Base-by-base conservation (phyloP, 2,329 filamentous ascomycete species). In the Colletotrichum sp. region DNA sequence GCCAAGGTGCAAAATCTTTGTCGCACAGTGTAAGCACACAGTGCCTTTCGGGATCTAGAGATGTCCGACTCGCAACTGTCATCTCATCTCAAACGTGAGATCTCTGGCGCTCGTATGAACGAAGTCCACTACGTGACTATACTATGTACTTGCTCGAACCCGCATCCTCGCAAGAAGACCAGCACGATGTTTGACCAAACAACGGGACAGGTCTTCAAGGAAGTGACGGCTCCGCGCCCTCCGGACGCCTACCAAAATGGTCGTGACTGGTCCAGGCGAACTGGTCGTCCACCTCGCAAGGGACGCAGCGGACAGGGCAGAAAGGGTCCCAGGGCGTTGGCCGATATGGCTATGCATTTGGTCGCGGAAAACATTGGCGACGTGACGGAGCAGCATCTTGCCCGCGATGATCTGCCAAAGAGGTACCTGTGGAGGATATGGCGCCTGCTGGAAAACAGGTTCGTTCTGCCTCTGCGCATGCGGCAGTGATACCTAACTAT, bases 391-490 rank as follows among this genome's bases (percentile, higher is more conserved):
- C 78, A 82, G 18, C 78, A 84, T 69, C 78, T 87, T 1, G 48
- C 61, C 12, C 77, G 75, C 16, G 81, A 84, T 4, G 70, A 75
- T 10, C 76, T 87, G n/a, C 85, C 86, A 9, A 66, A 69, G 43
- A 79, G 79, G n/a, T 75, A 86, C 36, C 67, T 84, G 16, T 82
- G 82, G 82, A 83, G 82, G 38, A 78, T 87, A 18, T 87, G 85
- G 85, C 80, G 80, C n/a, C 81, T 85, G 64, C 78, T 87, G 5
- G 83, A 85, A 68, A 82, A 84, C 70, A 83, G 85, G 85, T 86
- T 38, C 58, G 83, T 82, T 26, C 48, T 24, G 30, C n/a, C 21
- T 32, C 12, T 52, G n/a, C 16, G 13, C 56, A 18, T 24, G 26
- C 16, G 16, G 12, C 15, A 55, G 55, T 21, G 8, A 10, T 16